phyloP scores from a whole-genome alignment of 352 stramenopile species.

The Phytophthora hybrid region DNA sequence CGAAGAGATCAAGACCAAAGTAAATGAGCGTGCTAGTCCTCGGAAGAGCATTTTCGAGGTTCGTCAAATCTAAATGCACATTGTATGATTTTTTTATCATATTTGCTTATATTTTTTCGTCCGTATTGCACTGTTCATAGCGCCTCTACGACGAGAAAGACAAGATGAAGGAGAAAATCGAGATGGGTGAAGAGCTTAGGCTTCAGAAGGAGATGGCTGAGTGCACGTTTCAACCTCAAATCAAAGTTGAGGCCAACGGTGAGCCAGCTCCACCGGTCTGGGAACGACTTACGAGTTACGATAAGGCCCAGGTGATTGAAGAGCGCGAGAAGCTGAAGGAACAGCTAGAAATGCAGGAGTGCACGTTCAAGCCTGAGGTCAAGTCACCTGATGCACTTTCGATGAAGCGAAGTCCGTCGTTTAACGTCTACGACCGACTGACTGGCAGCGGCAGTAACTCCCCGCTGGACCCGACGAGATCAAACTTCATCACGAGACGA shows the following conservation, averaged over 20 bases:
- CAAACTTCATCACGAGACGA: conserved; percentile 36
- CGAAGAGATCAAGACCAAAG: conserved; percentile 69
- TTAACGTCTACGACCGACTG: conserved; percentile 55
- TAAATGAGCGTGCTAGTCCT: conserved; percentile 63
- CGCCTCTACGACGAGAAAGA: conserved; percentile 85
- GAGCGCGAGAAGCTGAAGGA: conserved; percentile 80
- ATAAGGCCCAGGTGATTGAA: conserved; percentile 85
- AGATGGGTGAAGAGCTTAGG: conserved; percentile 70
- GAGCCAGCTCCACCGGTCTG: conserved; percentile 65
- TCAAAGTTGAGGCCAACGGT: conserved; percentile 54
- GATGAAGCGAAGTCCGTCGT: conserved; percentile 50
- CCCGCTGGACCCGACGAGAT: conserved; percentile 16
- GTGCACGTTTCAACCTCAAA: conserved; percentile 82
- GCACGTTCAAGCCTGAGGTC: conserved; percentile 86
- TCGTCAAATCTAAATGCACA: conserved; percentile 40
- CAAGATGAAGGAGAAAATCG: conserved; percentile 81
- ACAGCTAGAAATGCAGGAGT: conserved; percentile 74
- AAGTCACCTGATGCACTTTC: conserved; percentile 56
- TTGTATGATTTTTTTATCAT: conserved; percentile 21
- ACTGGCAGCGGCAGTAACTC: conserved; percentile 33
- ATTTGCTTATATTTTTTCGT: conserved; percentile 24
- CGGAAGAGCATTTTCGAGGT: conserved; percentile 87
- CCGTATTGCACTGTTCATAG: conserved; percentile 37
- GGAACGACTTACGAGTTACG: conserved; percentile 76
- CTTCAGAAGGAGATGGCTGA: conserved; percentile 81